These are phyloP conservation scores for Hortaea werneckii DNA, from an alignment of 2,329 filamentous ascomycete species.

Conservation along the genomic window DNA sequence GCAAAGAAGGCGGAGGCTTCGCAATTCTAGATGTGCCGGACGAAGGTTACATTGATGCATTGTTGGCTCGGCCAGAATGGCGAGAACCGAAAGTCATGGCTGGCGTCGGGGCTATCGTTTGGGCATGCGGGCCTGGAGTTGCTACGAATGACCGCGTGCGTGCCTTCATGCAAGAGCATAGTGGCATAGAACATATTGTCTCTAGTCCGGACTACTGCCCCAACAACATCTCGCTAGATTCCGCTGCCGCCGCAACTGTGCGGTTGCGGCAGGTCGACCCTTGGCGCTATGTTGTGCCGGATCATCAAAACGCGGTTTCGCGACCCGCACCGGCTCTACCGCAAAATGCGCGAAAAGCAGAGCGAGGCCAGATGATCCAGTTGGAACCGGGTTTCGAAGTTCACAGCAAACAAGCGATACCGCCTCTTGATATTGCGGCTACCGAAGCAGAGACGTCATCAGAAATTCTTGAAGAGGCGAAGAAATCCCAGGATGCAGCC, in stretches of 20 bases:
- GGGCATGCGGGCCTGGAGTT: slow-evolving; percentile 67
- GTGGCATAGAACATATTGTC: slow-evolving; percentile 61
- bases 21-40: slow-evolving; percentile 73
- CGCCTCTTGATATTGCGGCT: slow-evolving; percentile 39
- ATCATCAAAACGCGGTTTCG: slow-evolving; percentile 47
- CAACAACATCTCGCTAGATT: slow-evolving; percentile 63
- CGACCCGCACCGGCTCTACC: slow-evolving; percentile 5
- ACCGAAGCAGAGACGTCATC: slow-evolving; percentile 33
- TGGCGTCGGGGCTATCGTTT: slow-evolving; percentile 60
- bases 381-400: slow-evolving; percentile 30
- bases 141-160: slow-evolving; percentile 51
- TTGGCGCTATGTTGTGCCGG: slow-evolving; percentile 60
- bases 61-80: slow-evolving; percentile 67
- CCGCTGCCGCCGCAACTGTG: slow-evolving; percentile 55
- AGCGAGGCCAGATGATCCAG: slow-evolving; percentile 25
- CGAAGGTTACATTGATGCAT: slow-evolving; percentile 55
- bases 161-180: slow-evolving; percentile 57
- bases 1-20: slow-evolving; percentile 59
- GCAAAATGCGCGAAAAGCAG: slow-evolving; percentile 19
- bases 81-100: slow-evolving; percentile 52
- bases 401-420: slow-evolving; percentile 38
- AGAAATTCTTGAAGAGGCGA: slow-evolving; percentile 46
- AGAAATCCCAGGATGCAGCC: slow-evolving; percentile 29
- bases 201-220: slow-evolving; percentile 64
- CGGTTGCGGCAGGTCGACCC: slow-evolving; percentile 64